Evolutionary conservation across 371 early-diverging fungal genomes (phyloP).

Genomic region (Capillidium heterosporum): DNA sequence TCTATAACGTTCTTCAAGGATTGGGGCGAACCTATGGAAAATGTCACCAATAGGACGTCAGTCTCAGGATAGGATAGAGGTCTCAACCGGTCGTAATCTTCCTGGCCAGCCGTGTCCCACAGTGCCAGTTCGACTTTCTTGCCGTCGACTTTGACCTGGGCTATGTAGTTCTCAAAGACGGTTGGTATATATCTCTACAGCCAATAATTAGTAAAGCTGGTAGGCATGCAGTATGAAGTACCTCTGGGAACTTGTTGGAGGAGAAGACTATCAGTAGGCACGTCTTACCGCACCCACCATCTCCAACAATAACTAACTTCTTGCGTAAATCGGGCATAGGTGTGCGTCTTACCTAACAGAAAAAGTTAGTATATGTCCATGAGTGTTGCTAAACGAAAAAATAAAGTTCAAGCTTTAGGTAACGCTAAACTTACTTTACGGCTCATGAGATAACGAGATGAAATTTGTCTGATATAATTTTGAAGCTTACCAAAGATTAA

Average conservation of each 20-base stretch:
- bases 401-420: too few relatives aligned
- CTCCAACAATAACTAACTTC: slow-evolving; percentile 62
- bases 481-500: too few relatives aligned
- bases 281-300: slow-evolving; percentile 56
- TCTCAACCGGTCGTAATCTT: slow-evolving; percentile 69
- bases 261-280: slow-evolving; percentile 20
- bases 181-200: slow-evolving; percentile 21
- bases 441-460: too few relatives aligned
- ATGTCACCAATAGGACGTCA: slow-evolving; percentile 77
- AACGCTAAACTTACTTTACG: too few relatives aligned
- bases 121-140: slow-evolving; percentile 66
- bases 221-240: slow-evolving; percentile 5
- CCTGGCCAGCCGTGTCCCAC: slow-evolving; percentile 88
- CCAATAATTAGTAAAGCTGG: not conserved
- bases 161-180: slow-evolving; percentile 72
- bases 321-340: slow-evolving; percentile 16
- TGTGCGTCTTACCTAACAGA: not conserved
- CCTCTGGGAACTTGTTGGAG: slow-evolving; percentile 20
- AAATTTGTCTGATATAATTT: too few relatives aligned
- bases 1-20: slow-evolving; percentile 69
- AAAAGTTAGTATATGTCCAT: too few relatives aligned
- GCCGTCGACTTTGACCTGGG: slow-evolving; percentile 57
- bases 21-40: slow-evolving; percentile 50
- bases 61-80: slow-evolving; percentile 77
- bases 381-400: too few relatives aligned